phyloP scores from a whole-genome alignment of 768 basidiomycete species.

The Agrocybe chaxingu region DNA sequence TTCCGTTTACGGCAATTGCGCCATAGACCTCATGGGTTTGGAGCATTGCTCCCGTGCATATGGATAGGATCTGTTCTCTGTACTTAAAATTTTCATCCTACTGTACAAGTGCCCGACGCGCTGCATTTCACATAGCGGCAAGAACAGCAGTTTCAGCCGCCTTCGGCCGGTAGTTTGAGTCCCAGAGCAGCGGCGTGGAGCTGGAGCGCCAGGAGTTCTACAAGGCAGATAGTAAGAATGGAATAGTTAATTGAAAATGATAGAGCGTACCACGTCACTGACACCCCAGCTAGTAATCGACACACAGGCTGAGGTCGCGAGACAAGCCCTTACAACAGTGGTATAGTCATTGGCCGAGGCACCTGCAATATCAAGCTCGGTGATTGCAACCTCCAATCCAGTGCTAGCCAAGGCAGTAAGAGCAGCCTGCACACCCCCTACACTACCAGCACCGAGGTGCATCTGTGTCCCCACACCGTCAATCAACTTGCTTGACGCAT shows the following conservation, averaged over 20 bases:
- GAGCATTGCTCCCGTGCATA: too few relatives aligned
- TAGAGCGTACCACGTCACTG: conserved; percentile 35
- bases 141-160: conserved; percentile 32
- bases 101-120: neutral
- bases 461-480: conserved; percentile 49
- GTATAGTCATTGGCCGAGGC: conserved; percentile 40
- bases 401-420: conserved; percentile 41
- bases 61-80: too few relatives aligned
- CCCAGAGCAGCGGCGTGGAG: conserved; percentile 41
- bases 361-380: conserved; percentile 41
- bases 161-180: conserved; percentile 45
- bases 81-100: neutral
- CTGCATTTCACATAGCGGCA: conserved; percentile 10
- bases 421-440: conserved; percentile 39
- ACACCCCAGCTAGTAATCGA: conserved; percentile 52
- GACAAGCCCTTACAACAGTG: conserved; percentile 42
- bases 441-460: conserved; percentile 37
- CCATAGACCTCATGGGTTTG: too few relatives aligned
- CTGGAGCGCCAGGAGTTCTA: conserved; percentile 47
- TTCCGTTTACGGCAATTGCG: too few relatives aligned
- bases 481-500: conserved; percentile 35
- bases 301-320: conserved; percentile 36
- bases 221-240: neutral
- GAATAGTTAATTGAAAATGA: neutral
- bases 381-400: conserved; percentile 44